These are phyloP conservation scores for Pisolithus thermaeus DNA, from an alignment of 1,284 basidiomycete species.

Conservation along the genomic window DNA sequence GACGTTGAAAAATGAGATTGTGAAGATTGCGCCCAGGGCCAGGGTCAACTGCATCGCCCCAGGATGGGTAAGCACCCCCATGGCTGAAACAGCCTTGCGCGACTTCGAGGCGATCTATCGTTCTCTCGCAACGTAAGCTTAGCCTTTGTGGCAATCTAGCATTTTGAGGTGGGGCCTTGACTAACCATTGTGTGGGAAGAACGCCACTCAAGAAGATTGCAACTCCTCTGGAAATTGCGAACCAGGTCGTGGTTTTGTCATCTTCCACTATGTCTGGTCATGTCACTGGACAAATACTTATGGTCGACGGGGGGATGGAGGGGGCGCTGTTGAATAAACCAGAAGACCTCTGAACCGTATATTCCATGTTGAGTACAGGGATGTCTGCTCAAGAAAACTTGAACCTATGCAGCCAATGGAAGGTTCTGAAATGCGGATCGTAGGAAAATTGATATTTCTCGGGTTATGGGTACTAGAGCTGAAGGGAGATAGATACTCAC, in stretches of 20 bases:
- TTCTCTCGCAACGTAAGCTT: slow-evolving; percentile 58
- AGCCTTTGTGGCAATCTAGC: neutral
- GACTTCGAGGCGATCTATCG: slow-evolving; percentile 43
- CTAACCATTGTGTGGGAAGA: slow-evolving; percentile 27
- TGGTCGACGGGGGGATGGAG: slow-evolving; percentile 78
- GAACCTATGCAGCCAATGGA: no score
- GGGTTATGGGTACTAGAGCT: no score
- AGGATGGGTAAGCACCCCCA: slow-evolving; percentile 64
- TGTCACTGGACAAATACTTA: slow-evolving; percentile 62
- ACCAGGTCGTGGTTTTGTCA: slow-evolving; percentile 58
- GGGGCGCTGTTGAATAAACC: slow-evolving; percentile 45
- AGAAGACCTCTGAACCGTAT: slow-evolving; percentile 24
- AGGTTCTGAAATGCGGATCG: no score
- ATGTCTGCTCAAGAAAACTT: no score
- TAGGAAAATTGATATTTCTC: no score
- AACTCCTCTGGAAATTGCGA: slow-evolving; percentile 55
- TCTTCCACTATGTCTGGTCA: slow-evolving; percentile 64
- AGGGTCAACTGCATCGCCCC: slow-evolving; percentile 71
- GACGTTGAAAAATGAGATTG: slow-evolving; percentile 75
- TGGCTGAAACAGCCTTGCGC: slow-evolving; percentile 47
- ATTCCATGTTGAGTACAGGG: no score
- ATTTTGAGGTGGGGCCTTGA: neutral
- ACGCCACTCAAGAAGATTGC: slow-evolving; percentile 71
- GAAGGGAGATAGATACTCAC: no score
- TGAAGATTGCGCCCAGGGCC: slow-evolving; percentile 63